Evolutionary conservation across 805 yeast genomes (phyloP).

Genomic region (Hanseniaspora lindneri): DNA sequence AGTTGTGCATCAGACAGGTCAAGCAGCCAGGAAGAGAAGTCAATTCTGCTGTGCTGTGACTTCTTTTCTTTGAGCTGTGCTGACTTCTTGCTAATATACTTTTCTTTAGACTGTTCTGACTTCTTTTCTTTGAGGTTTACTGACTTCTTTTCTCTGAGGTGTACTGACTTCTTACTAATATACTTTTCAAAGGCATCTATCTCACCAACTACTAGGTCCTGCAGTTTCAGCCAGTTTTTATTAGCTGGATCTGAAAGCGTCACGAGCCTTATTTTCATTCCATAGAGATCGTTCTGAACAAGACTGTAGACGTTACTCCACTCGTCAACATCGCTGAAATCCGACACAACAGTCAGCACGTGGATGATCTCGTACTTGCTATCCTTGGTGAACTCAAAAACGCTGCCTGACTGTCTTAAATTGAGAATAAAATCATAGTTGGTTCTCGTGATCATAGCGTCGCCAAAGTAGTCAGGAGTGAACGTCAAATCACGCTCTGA

Average conservation of each 20-base stretch:
- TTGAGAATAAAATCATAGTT: conserved; percentile 20
- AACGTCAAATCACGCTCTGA: conserved; percentile 37
- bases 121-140: too few species aligned
- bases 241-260: conserved; percentile 23
- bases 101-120: not conserved
- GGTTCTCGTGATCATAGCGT: conserved; percentile 27
- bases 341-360: conserved; percentile 48
- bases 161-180: conserved; percentile 24
- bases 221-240: conserved; percentile 21
- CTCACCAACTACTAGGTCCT: not conserved
- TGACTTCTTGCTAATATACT: not conserved
- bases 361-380: conserved; percentile 23
- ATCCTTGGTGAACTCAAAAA: conserved; percentile 21
- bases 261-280: conserved; percentile 34
- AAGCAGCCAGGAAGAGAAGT: conserved; percentile 21
- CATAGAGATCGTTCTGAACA: conserved; percentile 23
- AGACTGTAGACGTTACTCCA: conserved; percentile 35
- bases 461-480: conserved; percentile 37
- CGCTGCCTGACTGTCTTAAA: conserved; percentile 18
- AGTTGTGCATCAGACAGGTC: conserved; percentile 20
- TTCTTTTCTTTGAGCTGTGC: not conserved
- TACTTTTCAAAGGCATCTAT: conserved; percentile 22
- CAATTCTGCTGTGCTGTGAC: not conserved
- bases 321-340: conserved; percentile 33
- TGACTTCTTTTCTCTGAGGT: too few species aligned